These are phyloP conservation scores for Macadamia tetraphylla DNA, from an alignment of 164 flowering plant species.

Conservation along the genomic window DNA sequence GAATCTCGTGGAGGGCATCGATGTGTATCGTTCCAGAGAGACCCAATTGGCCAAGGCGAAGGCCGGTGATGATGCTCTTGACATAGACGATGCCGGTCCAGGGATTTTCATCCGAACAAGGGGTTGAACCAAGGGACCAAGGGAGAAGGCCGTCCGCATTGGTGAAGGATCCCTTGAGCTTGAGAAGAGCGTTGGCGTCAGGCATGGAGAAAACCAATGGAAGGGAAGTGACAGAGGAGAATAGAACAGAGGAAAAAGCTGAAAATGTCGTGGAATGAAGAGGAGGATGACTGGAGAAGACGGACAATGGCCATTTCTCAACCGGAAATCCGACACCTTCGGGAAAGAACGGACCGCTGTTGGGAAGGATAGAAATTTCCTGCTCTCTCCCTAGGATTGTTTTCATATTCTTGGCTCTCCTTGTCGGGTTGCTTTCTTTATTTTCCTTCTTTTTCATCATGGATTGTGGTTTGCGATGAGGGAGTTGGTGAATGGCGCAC, in stretches of 20 bases:
- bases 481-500: neutral
- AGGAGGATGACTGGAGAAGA: constrained; percentile 1
- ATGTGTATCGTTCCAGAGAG: constrained; percentile 53
- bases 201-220: constrained; percentile 18
- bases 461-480: neutral
- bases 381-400: neutral
- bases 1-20: constrained; percentile 30
- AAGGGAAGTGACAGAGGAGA: constrained; percentile 6
- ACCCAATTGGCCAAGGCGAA: constrained; percentile 37
- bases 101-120: constrained; percentile 22
- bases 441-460: neutral
- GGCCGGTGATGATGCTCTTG: constrained; percentile 32
- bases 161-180: constrained; percentile 43
- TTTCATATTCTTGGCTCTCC: too few relatives aligned
- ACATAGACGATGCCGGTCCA: constrained; percentile 65
- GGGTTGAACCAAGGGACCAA: constrained; percentile 37
- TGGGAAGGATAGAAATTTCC: constrained; percentile 15
- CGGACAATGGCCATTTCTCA: constrained; percentile 56
- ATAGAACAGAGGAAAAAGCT: neutral
- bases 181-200: constrained; percentile 16
- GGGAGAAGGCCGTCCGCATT: constrained; percentile 26
- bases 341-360: constrained; percentile 31
- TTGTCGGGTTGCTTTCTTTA: neutral
- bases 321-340: constrained; percentile 24
- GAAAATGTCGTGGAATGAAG: too few relatives aligned